Evolutionary conservation across 352 stramenopile genomes (phyloP).

Genomic region (Phytopythium aichiense): DNA sequence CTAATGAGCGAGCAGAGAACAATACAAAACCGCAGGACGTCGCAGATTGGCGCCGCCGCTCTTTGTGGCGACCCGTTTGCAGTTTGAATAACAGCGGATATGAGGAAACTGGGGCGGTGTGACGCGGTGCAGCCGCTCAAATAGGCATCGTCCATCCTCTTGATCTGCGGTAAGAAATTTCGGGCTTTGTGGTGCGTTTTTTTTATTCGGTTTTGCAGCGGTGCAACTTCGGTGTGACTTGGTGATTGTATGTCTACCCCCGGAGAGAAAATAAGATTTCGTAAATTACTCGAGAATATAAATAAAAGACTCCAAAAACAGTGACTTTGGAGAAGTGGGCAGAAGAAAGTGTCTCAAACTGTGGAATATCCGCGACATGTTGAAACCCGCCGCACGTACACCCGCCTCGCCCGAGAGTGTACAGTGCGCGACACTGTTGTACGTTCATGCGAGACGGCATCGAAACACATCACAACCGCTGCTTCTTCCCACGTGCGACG

Average conservation of each 20-base stretch:
- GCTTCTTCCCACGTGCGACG: too few relatives aligned
- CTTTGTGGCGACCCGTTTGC: background rate
- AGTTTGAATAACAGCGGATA: background rate
- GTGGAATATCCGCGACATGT: slow-evolving; percentile 7
- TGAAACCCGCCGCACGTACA: background rate
- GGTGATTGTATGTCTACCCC: background rate
- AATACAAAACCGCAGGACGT: background rate
- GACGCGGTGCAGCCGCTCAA: background rate
- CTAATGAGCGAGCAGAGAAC: background rate
- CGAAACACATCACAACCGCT: background rate
- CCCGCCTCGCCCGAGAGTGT: background rate
- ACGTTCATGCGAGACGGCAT: background rate
- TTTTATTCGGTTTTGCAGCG: background rate
- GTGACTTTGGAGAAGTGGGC: background rate
- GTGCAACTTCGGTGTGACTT: background rate
- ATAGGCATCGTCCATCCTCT: background rate
- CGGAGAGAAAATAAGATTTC: background rate
- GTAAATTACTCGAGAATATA: background rate
- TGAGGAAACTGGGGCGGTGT: background rate
- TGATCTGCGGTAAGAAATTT: background rate
- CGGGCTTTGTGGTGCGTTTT: background rate
- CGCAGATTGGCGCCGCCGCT: slow-evolving; percentile 3
- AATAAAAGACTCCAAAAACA: background rate
- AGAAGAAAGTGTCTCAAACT: slow-evolving; percentile 4
- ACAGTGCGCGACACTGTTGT: slow-evolving; percentile 3